Evolutionary conservation across 2,329 filamentous ascomycete genomes (phyloP).

Genomic region (Torrubiellomyces zombiae): DNA sequence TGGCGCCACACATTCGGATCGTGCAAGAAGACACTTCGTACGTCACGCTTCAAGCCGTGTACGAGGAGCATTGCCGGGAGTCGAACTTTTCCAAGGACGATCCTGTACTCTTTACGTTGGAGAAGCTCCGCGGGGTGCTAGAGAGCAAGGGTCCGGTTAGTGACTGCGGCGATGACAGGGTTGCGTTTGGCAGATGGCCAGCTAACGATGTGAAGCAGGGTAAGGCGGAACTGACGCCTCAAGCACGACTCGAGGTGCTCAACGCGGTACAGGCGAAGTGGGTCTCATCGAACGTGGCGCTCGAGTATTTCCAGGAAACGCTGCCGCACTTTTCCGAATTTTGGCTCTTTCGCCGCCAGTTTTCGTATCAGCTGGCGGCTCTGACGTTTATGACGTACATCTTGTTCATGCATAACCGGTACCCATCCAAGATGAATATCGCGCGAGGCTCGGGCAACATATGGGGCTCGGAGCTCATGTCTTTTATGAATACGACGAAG

Average conservation of each 20-base stretch:
- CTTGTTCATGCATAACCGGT: slow-evolving; percentile 90
- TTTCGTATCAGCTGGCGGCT: slow-evolving; percentile 87
- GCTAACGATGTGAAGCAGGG: slow-evolving; percentile 29
- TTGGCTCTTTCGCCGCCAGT: slow-evolving; percentile 95
- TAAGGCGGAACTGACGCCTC: slow-evolving; percentile 50
- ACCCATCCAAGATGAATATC: slow-evolving; percentile 90
- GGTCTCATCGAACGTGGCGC: slow-evolving; percentile 65
- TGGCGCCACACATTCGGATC: slow-evolving; percentile 86
- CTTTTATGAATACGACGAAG: slow-evolving; percentile 68
- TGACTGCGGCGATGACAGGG: slow-evolving; percentile 5
- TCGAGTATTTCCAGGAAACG: slow-evolving; percentile 77
- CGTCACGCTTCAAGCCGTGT: slow-evolving; percentile 85
- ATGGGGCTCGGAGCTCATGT: slow-evolving; percentile 90
- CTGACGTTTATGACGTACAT: slow-evolving; percentile 98
- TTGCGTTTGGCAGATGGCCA: slow-evolving; percentile 5
- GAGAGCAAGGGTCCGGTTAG: slow-evolving; percentile 48
- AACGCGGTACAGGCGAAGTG: slow-evolving; percentile 86
- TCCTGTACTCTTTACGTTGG: slow-evolving; percentile 85
- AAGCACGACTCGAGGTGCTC: slow-evolving; percentile 78
- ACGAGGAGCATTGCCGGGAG: slow-evolving; percentile 86
- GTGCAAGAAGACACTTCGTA: slow-evolving; percentile 93
- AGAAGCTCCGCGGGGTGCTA: slow-evolving; percentile 66
- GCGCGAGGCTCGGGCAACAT: slow-evolving; percentile 77
- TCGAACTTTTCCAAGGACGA: slow-evolving; percentile 86
- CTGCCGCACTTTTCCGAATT: slow-evolving; percentile 88